Evolutionary conservation across 441 rosid species (phyloP).

Genomic region (Aleurites moluccanus): DNA sequence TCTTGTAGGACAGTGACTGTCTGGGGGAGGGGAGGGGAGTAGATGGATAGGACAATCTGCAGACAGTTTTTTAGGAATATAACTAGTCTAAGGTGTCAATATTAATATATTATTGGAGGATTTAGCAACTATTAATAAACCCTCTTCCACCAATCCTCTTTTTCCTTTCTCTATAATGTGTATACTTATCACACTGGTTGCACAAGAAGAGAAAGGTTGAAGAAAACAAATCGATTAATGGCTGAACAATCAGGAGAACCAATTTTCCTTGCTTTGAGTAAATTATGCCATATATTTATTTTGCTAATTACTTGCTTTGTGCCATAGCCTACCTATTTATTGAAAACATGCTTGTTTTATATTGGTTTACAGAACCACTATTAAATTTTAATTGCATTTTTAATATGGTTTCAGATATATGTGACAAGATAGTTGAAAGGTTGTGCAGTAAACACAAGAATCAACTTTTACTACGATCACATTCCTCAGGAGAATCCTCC

Average conservation of each 20-base stretch:
- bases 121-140: background rate
- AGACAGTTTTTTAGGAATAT: background rate
- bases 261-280: background rate
- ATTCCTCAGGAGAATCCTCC: constrained; percentile 61
- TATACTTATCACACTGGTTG: background rate
- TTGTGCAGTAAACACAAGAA: constrained; percentile 82
- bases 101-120: background rate
- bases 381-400: constrained; percentile 15
- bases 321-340: too few relatives aligned
- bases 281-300: background rate
- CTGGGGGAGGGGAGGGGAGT: background rate
- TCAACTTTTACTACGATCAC: constrained; percentile 53
- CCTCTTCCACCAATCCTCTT: background rate
- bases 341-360: background rate
- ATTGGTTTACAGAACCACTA: background rate
- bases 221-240: background rate
- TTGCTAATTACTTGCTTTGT: background rate
- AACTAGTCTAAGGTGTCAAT: background rate
- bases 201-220: background rate
- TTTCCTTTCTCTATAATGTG: background rate
- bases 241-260: constrained; percentile 2
- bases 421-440: constrained; percentile 82
- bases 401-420: constrained; percentile 54
- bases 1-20: background rate
- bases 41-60: background rate